These are phyloP conservation scores for Ensete glaucum DNA, from an alignment of 176 grass and related monocot species.

Conservation along the genomic window DNA sequence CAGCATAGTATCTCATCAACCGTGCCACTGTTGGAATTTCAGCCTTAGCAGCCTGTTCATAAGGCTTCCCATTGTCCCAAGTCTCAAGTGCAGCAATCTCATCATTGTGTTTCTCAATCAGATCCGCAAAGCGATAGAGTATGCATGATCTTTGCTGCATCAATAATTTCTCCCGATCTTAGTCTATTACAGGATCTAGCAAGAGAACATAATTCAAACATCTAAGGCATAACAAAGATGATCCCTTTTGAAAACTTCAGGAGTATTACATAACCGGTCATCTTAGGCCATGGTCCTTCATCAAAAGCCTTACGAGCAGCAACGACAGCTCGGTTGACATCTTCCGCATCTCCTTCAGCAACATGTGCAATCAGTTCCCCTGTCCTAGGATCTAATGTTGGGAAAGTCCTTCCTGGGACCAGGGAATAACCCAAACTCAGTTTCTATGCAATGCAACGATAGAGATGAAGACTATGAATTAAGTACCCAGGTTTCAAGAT, in stretches of 20 bases:
- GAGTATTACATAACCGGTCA: slow-evolving; percentile 70
- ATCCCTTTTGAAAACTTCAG: background rate
- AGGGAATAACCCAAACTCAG: background rate
- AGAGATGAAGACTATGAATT: too few relatives aligned
- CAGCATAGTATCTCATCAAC: slow-evolving; percentile 76
- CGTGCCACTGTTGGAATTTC: slow-evolving; percentile 79
- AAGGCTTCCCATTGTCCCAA: slow-evolving; percentile 89
- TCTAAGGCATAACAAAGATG: background rate
- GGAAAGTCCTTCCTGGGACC: slow-evolving; percentile 51
- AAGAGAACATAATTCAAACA: background rate
- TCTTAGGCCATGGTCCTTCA: slow-evolving; percentile 72
- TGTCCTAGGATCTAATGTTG: slow-evolving; percentile 64
- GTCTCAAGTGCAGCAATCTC: slow-evolving; percentile 88
- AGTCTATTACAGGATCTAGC: background rate
- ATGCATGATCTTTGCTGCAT: slow-evolving; percentile 70
- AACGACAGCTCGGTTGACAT: slow-evolving; percentile 45
- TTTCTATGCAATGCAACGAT: too few relatives aligned
- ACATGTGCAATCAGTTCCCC: slow-evolving; percentile 66
- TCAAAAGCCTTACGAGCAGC: slow-evolving; percentile 78
- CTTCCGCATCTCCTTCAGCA: slow-evolving; percentile 61
- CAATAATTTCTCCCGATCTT: background rate
- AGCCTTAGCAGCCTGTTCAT: slow-evolving; percentile 38
- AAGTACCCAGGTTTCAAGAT: too few relatives aligned
- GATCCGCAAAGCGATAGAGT: slow-evolving; percentile 65
- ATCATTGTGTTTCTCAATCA: slow-evolving; percentile 66